Evolutionary conservation across 192 early-diverging fungal species (phyloP), one percentile per base, ranked within the genome.

Genomic region (Spizellomyces punctatus): DNA sequence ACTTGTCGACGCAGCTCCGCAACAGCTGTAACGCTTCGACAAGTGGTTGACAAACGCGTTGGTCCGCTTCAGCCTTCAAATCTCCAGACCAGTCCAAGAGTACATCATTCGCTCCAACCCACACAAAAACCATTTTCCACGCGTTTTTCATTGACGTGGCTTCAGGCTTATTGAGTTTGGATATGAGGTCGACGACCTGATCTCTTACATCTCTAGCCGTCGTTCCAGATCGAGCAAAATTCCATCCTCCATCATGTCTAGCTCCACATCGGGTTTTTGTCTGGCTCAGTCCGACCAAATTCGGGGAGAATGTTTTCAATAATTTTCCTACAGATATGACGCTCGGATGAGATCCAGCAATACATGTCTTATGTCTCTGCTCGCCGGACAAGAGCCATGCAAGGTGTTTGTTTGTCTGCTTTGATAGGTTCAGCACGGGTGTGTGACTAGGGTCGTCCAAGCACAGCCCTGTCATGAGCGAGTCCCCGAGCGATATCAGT

Each of bases 211-310:
- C 50, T 54, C 50, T 0, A 54, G 50, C 50, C 12, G 50, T 19
- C 12, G 50, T 19, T 54, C 50, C 50, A 0, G 50, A 54, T 54
- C 50, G 50, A 54, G 50, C 50, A 54, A 54, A 54, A 54, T 54
- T 54, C 50, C 50, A 54, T 12, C 50, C 17, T n/a, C 50, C 50
- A 54, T 54, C 50, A 19, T 19, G 12, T 54, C 17, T 54, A 54
- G 50, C 50, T n/a, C 50, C 50, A 54, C 50, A 54, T 12, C 50
- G 50, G 14, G 50, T 54, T 19, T 54, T 54, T 2, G 50, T 19
- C 50, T n/a, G 50, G 17, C 50, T 54, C 14, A 54, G 4, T 12
- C 50, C 50, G 50, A 19, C 50, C 12, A 54, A 2, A 19, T 54
- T 19, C 4, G 50, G 50, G 14, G 50, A 12, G 17, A 54, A 54